A percentile compares a stretch with the other conserved stretches of the same genome.
Evolutionary conservation across 768 basidiomycete species (phyloP).

Genomic region (Suillus sp.): DNA sequence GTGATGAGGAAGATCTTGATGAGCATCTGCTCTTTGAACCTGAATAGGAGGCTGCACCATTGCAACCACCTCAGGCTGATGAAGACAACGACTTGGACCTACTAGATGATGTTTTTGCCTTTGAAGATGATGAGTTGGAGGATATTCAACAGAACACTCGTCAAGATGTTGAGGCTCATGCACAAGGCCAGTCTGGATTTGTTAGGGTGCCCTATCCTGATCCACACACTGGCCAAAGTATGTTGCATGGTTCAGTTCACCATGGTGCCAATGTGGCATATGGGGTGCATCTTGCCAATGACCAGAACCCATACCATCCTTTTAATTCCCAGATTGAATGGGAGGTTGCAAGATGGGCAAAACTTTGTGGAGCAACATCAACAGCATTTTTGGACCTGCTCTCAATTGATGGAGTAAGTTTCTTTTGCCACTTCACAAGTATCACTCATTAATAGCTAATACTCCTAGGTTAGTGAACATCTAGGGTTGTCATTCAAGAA

Average conservation of each 20-base stretch:
- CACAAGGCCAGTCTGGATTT: background rate
- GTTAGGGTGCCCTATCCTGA: background rate
- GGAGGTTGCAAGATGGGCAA: conserved; percentile 44
- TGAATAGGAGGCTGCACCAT: background rate
- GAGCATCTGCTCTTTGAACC: background rate
- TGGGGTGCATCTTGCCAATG: background rate
- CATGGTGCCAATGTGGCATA: background rate
- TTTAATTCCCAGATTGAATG: conserved; percentile 40
- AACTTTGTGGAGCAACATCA: conserved; percentile 36
- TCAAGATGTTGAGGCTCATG: background rate
- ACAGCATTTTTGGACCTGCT: conserved; percentile 9
- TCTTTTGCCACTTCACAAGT: background rate
- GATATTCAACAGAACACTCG: background rate
- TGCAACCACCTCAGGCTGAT: background rate
- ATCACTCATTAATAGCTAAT: too few relatives aligned
- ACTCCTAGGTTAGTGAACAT: too few relatives aligned
- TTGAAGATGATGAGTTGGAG: too few relatives aligned
- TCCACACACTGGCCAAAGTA: background rate
- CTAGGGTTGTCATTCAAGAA: too few relatives aligned
- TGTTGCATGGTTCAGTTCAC: background rate
- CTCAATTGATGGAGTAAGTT: too few relatives aligned
- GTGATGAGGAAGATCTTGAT: background rate
- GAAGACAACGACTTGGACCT: too few relatives aligned
- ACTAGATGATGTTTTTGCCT: too few relatives aligned
- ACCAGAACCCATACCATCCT: conserved; percentile 25